Base-by-base conservation (phyloP, 371 early-diverging fungal genomes). In the Mucor sp. region DNA sequence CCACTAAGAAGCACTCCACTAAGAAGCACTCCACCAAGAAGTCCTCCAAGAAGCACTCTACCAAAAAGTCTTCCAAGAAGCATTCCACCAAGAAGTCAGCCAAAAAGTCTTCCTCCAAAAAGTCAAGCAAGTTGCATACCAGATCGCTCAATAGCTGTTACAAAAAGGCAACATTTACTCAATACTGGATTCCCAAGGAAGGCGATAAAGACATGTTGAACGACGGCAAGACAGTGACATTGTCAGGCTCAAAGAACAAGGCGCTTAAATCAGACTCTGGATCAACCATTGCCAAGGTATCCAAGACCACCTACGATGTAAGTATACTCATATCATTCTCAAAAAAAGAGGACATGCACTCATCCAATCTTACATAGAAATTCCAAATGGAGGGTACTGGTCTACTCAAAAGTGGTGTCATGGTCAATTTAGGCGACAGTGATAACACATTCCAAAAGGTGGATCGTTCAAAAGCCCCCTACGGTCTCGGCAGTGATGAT, bases 311-410 rank as follows among this genome's bases (percentile, higher is more conserved):
- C 1, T 77, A 68, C 44, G 71, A 68, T 39, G 73, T 72, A 62
- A 39, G 60, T 56, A 39, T 17, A 30, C 15, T 43, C 0, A 33
- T 19, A 19, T 0, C 17, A 11, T 23, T 19, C 23, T 19, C 30
- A 30, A 30, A 33, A 6, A 25, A 12, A 25, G 12, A 25, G 8
- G 8, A 50, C 30, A 4, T 7, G 19, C 21, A 50, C 8, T 50
- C 7, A 50, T 0, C 8, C 14, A 4, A 28, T 50, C 6, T 39
- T 19, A n/a, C 43, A 27, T 25, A 73, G 60, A 74, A 77, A 72
- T 77, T 74, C 27, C 78, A 74, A 70, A 77, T 77, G 78, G 75
- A 77, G 60, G 75, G 78, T 21, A 77, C 78, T 50, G 74, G 78
- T 11, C 47, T 77, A 53, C 66, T 77, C 33, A 30, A 69, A 43